Evolutionary conservation across 2,329 filamentous ascomycete genomes (phyloP), one percentile per base, ranked within the genome.

Genomic region (Microdochium nivale): DNA sequence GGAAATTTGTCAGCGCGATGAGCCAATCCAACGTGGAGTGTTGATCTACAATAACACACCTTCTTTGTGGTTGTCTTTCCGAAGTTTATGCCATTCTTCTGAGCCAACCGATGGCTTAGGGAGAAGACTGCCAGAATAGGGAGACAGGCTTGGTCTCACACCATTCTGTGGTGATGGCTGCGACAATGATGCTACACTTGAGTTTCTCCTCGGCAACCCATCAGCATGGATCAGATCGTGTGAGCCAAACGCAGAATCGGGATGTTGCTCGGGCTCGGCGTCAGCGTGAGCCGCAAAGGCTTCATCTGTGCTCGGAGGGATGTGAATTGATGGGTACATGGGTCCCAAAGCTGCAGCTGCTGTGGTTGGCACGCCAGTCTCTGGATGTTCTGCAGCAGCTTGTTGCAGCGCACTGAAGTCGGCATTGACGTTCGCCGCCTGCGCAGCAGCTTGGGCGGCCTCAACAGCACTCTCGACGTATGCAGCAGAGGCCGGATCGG

Each of bases 41-140:
- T 16, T 19, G 21, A 44, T 23, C 19, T 14, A 48, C 4, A 40
- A 14, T 30, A 30, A 66, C 80, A 64, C 71, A 94, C 92, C 94
- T 78, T 97, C 92, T 80, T 99, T 99, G 73, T 99, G 94, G 58
- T 97, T 99, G 63, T 97, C 92, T 66, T 95, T 94, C 55, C 94
- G 84, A 62, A 95, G 85, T 68, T 95, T 95, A 68, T 99, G 94
- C 94, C 94, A 99, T 69, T 97, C 92, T 51, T 95, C 90, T 2
- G 90, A 94, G 2, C 94, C 94, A n/a, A 97, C 94, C 7, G 86
- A 82, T 8, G 91, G 91, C 69, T 96, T 97, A 53, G 78, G 71
- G 57, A 66, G 69, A 51, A 74, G 67, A 62, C 78, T 68, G 58
- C 64, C 61, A 32, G 68, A 64, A 58, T 70, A 75, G 10, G 55